Percentiles rank a stretch among this genome's conserved stretches.
These are phyloP conservation scores for Angomonas desouzai DNA, from an alignment of 208 protist species.

Conservation along the genomic window DNA sequence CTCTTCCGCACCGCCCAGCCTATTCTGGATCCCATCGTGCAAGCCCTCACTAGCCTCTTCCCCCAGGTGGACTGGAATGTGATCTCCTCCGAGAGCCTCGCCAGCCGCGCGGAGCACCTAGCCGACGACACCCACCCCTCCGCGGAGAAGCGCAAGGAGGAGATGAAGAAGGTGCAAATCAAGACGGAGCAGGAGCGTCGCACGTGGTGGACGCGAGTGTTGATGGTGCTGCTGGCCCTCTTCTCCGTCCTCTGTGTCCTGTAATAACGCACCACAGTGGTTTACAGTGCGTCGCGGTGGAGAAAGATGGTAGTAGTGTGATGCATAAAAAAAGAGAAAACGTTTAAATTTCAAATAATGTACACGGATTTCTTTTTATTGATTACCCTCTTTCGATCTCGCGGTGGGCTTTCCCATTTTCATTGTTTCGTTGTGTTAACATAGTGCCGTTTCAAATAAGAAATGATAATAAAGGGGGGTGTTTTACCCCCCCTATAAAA, in stretches of 20 bases:
- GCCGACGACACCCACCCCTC: conserved; percentile 46
- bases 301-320: too few species aligned
- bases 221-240: conserved; percentile 57
- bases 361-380: too few species aligned
- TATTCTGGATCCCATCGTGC: conserved; percentile 55
- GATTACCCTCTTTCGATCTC: too few species aligned
- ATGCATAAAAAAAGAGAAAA: too few species aligned
- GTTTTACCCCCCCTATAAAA: too few species aligned
- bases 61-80: conserved; percentile 68
- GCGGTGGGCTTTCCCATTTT: too few species aligned
- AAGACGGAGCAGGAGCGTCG: conserved; percentile 39
- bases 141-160: conserved; percentile 30
- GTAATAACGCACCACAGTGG: too few species aligned
- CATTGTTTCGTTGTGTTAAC: too few species aligned
- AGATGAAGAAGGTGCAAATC: conserved; percentile 22
- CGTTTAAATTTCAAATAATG: too few species aligned
- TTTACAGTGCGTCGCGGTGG: too few species aligned
- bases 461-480: too few species aligned
- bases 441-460: too few species aligned
- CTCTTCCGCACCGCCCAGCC: conserved; percentile 50
- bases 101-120: conserved; percentile 46
- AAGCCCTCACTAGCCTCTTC: conserved; percentile 42
- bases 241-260: conserved; percentile 68
- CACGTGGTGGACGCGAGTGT: conserved; percentile 57
- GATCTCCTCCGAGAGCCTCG: conserved; percentile 59